phyloP scores from a whole-genome alignment of 176 grass and related monocot genomes.

The Bromus sterilis region DNA sequence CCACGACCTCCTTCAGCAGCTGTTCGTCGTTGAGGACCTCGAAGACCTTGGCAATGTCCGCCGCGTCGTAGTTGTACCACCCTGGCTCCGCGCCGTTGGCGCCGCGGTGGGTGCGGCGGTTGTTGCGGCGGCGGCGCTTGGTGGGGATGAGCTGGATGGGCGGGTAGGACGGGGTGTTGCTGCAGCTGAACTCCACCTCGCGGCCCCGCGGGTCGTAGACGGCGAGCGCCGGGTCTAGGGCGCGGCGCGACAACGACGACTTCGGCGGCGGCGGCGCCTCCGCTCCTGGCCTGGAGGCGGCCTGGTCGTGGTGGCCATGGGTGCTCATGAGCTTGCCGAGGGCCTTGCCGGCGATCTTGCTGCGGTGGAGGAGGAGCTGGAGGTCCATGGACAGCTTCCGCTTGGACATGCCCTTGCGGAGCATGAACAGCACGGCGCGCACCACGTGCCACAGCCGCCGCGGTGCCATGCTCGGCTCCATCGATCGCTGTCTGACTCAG shows the following conservation, averaged over 20 bases:
- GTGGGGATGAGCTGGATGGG: conserved; percentile 31
- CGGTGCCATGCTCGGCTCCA: conserved; percentile 37
- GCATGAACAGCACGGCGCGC: conserved; percentile 67
- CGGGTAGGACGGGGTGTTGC: conserved; percentile 71
- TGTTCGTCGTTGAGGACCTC: conserved; percentile 64
- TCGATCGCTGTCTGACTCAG: neutral
- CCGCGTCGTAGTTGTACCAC: conserved; percentile 65
- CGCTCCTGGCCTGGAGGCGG: neutral
- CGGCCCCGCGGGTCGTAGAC: conserved; percentile 20
- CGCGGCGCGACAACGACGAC: conserved; percentile 24
- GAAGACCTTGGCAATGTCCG: conserved; percentile 60
- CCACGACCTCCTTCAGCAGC: neutral
- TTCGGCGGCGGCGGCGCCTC: neutral
- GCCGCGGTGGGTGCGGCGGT: conserved; percentile 3
- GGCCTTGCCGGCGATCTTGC: conserved; percentile 87
- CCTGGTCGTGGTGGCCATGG: conserved; percentile 27
- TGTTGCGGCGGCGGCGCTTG: conserved; percentile 22
- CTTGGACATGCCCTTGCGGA: conserved; percentile 68
- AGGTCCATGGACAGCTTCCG: conserved; percentile 77
- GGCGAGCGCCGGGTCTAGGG: conserved; percentile 33
- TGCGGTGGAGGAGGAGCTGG: conserved; percentile 60
- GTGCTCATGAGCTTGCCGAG: conserved; percentile 46
- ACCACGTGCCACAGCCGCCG: conserved; percentile 65
- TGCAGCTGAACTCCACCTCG: conserved; percentile 97
- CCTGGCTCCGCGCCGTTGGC: conserved; percentile 31